Conservation (phyloP, 768 basidiomycete genomes). For the Cystobasidium onofrii region DNA sequence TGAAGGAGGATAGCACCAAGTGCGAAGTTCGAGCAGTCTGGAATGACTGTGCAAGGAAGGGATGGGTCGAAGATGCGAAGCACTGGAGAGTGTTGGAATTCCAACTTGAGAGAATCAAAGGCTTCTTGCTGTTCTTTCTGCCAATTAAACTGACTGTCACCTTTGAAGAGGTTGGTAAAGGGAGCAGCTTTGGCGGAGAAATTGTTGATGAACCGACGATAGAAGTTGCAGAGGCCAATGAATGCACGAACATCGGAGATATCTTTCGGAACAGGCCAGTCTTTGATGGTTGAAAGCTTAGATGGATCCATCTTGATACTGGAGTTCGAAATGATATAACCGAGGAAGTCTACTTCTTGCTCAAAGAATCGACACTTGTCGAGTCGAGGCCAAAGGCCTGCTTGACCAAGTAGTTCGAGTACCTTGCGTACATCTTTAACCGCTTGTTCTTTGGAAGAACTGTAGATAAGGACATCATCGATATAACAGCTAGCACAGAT, state of each 20-base stretch:
- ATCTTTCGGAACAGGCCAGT: not conserved
- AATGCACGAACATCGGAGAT: not conserved
- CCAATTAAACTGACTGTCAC: not conserved
- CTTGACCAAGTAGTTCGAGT: not conserved
- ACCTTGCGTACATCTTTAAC: not conserved
- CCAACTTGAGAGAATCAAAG: conserved; percentile 27
- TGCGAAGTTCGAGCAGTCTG: conserved; percentile 10
- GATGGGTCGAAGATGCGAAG: not conserved
- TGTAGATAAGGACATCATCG: conserved; percentile 31
- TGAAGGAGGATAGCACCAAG: conserved; percentile 27
- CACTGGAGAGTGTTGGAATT: conserved; percentile 22
- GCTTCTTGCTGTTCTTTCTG: conserved; percentile 1
- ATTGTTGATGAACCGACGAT: not conserved
- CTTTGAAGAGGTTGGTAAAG: not conserved
- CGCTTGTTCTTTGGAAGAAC: not conserved
- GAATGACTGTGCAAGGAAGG: not conserved
- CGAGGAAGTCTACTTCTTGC: not conserved
- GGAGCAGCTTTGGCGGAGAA: not conserved
- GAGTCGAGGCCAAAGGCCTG: not conserved
- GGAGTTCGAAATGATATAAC: not conserved
- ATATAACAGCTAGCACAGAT: conserved; percentile 49
- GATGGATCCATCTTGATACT: not conserved
- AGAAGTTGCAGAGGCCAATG: not conserved
- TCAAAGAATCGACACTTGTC: not conserved
- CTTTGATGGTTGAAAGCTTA: not conserved